phyloP scores from a whole-genome alignment of 371 early-diverging fungal species.

The Saksenaea vasiformis region DNA sequence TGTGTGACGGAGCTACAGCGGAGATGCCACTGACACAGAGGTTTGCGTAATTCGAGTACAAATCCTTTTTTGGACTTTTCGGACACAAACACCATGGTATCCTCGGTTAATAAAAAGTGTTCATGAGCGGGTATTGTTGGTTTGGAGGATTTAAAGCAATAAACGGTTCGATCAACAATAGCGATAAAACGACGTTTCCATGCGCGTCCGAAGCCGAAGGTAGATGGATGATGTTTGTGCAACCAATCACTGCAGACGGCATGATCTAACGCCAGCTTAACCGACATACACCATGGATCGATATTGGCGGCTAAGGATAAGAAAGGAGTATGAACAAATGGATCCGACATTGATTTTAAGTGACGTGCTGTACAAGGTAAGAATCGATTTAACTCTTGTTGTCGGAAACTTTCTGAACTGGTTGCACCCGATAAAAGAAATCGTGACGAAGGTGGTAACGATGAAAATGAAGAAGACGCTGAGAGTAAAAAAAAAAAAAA shows the following conservation, averaged over 20 bases:
- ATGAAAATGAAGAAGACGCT: slow-evolving; percentile 23
- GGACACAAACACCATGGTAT: slow-evolving; percentile 47
- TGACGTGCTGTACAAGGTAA: slow-evolving; percentile 18
- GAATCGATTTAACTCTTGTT: slow-evolving; percentile 38
- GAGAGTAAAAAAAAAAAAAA: slow-evolving; percentile 15
- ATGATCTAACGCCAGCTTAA: slow-evolving; percentile 32
- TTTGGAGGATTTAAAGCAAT: slow-evolving; percentile 40
- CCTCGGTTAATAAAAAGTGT: slow-evolving; percentile 42
- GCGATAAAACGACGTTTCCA: slow-evolving; percentile 44
- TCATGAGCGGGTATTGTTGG: slow-evolving; percentile 35
- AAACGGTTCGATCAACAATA: slow-evolving; percentile 34
- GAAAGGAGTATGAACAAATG: slow-evolving; percentile 23
- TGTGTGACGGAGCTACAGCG: slow-evolving; percentile 39
- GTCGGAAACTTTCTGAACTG: slow-evolving; percentile 33
- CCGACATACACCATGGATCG: slow-evolving; percentile 42
- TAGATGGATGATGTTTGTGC: slow-evolving; percentile 33
- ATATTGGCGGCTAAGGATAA: slow-evolving; percentile 11
- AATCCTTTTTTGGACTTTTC: slow-evolving; percentile 47
- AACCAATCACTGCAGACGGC: slow-evolving; percentile 33
- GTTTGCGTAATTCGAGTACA: slow-evolving; percentile 46
- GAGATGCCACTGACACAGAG: slow-evolving; percentile 40
- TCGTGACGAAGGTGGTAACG: slow-evolving; percentile 36
- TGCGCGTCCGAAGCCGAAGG: slow-evolving; percentile 35
- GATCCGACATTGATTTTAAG: slow-evolving; percentile 31
- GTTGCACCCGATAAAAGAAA: slow-evolving; percentile 34